Evolutionary conservation across 257 asterid species (phyloP).

Genomic region (Datura wrightii): DNA sequence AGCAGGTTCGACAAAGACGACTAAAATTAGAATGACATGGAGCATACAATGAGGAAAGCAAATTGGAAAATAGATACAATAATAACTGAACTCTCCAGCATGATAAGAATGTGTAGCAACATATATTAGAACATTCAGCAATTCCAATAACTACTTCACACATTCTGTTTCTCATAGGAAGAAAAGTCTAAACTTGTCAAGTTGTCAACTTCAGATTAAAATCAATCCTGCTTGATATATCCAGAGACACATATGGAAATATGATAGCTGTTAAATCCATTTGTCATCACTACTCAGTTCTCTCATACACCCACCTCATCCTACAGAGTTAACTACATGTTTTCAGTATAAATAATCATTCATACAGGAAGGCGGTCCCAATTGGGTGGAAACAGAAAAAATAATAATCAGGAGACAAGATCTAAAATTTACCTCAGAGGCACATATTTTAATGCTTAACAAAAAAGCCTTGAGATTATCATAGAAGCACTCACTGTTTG

Average conservation of each 20-base stretch:
- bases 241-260: constrained; percentile 12
- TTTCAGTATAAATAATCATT: neutral
- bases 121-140: neutral
- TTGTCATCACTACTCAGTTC: constrained; percentile 4
- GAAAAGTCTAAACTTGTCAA: neutral
- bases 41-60: neutral
- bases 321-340: neutral
- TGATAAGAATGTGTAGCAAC: neutral
- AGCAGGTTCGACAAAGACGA: neutral
- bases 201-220: constrained; percentile 5
- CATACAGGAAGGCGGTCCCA: neutral
- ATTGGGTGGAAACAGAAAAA: neutral
- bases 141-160: constrained; percentile 2
- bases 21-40: neutral
- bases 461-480: constrained; percentile 7
- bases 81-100: neutral
- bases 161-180: neutral
- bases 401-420: neutral
- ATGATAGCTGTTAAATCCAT: neutral
- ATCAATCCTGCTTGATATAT: constrained; percentile 17
- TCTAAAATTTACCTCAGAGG: neutral
- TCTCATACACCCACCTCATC: neutral
- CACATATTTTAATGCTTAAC: neutral
- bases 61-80: neutral
- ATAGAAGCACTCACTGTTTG: constrained; percentile 57